These are phyloP conservation scores for Candida orba DNA, from an alignment of 805 yeast species.

Conservation along the genomic window DNA sequence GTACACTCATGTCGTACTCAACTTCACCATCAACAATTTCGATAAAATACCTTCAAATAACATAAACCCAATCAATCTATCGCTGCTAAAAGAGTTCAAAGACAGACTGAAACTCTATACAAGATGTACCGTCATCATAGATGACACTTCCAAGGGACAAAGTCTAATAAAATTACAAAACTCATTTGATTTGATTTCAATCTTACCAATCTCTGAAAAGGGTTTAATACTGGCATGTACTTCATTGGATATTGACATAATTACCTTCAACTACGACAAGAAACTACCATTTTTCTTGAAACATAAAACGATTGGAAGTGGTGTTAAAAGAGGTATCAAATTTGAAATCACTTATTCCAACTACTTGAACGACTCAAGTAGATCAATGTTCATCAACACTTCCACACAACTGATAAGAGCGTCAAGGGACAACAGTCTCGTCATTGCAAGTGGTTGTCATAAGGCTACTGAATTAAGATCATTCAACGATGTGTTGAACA, in stretches of 20 bases:
- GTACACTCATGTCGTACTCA: slow-evolving; percentile 72
- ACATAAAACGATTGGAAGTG: slow-evolving; percentile 80
- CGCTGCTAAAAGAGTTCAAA: slow-evolving; percentile 19
- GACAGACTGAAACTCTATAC: slow-evolving; percentile 46
- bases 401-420: slow-evolving; percentile 72
- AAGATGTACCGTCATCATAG: slow-evolving; percentile 68
- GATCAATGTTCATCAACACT: slow-evolving; percentile 64
- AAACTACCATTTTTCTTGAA: slow-evolving; percentile 71
- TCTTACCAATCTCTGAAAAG: slow-evolving; percentile 74
- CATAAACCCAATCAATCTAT: slow-evolving; percentile 35
- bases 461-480: slow-evolving; percentile 54
- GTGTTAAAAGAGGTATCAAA: slow-evolving; percentile 72
- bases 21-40: slow-evolving; percentile 47
- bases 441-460: slow-evolving; percentile 71
- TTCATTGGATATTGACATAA: slow-evolving; percentile 71
- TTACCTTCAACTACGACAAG: slow-evolving; percentile 60
- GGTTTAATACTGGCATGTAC: slow-evolving; percentile 70
- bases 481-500: slow-evolving; percentile 58
- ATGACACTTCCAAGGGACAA: slow-evolving; percentile 73
- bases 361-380: slow-evolving; percentile 36
- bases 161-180: slow-evolving; percentile 35
- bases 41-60: slow-evolving; percentile 40
- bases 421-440: slow-evolving; percentile 70
- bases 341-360: slow-evolving; percentile 71
- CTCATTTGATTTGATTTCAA: slow-evolving; percentile 72